Percentiles rank a stretch among this genome's conserved stretches.
Evolutionary conservation across 371 early-diverging fungal genomes (phyloP).

Genomic region (Mortierella sp.): DNA sequence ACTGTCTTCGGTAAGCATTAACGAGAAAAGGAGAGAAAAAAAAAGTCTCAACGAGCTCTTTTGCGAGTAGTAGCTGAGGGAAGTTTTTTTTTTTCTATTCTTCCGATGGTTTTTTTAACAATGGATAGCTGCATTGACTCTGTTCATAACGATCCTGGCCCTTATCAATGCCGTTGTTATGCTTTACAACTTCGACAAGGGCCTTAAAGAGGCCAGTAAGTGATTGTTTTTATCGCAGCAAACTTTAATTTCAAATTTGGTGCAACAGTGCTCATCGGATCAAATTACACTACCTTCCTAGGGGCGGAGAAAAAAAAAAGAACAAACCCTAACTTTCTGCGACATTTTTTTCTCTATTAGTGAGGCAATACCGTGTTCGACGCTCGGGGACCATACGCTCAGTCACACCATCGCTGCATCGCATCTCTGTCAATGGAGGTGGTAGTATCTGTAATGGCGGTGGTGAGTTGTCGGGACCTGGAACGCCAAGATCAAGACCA

Average conservation of each 20-base stretch:
- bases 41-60: neutral
- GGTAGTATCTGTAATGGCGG: neutral
- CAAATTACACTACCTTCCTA: neutral
- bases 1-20: slow-evolving; percentile 42
- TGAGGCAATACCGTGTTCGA: slow-evolving; percentile 33
- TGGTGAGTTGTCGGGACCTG: neutral
- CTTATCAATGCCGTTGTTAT: slow-evolving; percentile 42
- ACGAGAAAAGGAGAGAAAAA: no score
- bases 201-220: slow-evolving; percentile 53
- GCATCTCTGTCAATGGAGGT: slow-evolving; percentile 4
- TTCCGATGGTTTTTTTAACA: neutral
- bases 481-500: neutral
- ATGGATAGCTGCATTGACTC: slow-evolving; percentile 25
- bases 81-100: neutral
- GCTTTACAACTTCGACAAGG: slow-evolving; percentile 52
- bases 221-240: neutral
- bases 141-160: slow-evolving; percentile 39
- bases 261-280: neutral
- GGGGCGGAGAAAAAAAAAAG: neutral
- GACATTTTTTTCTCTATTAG: slow-evolving; percentile 1
- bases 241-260: no score
- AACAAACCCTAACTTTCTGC: neutral
- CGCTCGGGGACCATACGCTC: slow-evolving; percentile 35
- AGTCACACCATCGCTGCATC: slow-evolving; percentile 14
- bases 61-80: neutral